A percentile compares a stretch with the other conserved stretches of the same genome.
phyloP scores from a whole-genome alignment of 2,329 filamentous ascomycete genomes.

The Pseudogymnoascus destructans region DNA sequence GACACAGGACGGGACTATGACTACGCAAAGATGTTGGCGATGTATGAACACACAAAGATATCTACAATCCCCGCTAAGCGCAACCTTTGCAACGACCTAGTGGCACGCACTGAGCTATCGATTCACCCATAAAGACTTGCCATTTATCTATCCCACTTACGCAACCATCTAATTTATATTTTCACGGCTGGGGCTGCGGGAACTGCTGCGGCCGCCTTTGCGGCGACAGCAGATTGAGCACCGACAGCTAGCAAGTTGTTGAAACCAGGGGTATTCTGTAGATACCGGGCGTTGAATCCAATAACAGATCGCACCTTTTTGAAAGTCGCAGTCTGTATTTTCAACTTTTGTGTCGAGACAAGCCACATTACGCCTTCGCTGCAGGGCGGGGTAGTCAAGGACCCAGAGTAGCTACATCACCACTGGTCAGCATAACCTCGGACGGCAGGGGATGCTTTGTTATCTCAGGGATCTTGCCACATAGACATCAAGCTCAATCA shows the following conservation, averaged over 20 bases:
- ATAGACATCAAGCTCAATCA: not conserved
- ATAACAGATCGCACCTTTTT: constrained; percentile 39
- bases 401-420: constrained; percentile 38
- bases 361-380: constrained; percentile 42
- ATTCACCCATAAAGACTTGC: not conserved
- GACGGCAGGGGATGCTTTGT: not conserved
- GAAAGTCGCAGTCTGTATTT: constrained; percentile 36
- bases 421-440: constrained; percentile 13
- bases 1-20: not conserved
- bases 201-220: not conserved
- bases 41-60: not conserved
- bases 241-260: constrained; percentile 31
- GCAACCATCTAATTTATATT: not conserved
- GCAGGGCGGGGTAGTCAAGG: constrained; percentile 50
- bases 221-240: not conserved
- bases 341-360: constrained; percentile 35
- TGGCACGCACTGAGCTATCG: not conserved
- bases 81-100: not conserved
- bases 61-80: not conserved
- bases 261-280: constrained; percentile 36
- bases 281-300: constrained; percentile 42
- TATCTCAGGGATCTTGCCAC: not conserved
- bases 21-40: not conserved
- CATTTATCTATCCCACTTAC: not conserved
- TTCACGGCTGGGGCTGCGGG: not conserved